These are phyloP conservation scores for Ustanciosporium gigantosporum DNA, from an alignment of 1,284 basidiomycete genomes.

Conservation along the genomic window DNA sequence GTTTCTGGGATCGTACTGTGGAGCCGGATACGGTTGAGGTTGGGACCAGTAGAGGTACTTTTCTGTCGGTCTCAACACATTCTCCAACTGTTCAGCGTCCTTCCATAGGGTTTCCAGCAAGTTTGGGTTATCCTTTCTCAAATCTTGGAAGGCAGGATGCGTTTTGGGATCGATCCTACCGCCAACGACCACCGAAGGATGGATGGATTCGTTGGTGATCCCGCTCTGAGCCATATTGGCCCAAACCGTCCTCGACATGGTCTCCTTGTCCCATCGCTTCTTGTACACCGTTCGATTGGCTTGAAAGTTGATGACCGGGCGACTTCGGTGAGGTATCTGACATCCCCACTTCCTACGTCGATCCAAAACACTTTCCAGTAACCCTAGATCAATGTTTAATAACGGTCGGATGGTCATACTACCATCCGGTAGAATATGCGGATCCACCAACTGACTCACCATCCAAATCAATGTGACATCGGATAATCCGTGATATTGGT, in stretches of 20 bases:
- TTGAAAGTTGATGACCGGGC: conserved; percentile 17
- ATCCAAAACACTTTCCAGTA: conserved; percentile 29
- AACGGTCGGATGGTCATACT: conserved; percentile 17
- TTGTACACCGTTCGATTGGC: conserved; percentile 7
- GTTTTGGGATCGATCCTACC: conserved; percentile 12
- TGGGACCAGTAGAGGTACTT: conserved; percentile 14
- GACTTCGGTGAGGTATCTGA: conserved; percentile 36
- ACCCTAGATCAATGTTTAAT: conserved; percentile 32
- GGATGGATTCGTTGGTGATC: conserved; percentile 28
- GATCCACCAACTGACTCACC: conserved; percentile 44
- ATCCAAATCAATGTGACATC: conserved; percentile 57
- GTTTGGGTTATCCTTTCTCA: conserved; percentile 6
- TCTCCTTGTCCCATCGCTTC: conserved; percentile 2
- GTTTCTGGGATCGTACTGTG: background rate
- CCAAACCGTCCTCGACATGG: conserved; percentile 28
- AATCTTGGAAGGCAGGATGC: conserved; percentile 14
- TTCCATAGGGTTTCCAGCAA: conserved; percentile 21
- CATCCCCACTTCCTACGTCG: conserved; percentile 29
- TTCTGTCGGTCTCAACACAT: conserved; percentile 17
- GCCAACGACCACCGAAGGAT: conserved; percentile 34
- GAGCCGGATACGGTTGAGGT: conserved; percentile 15
- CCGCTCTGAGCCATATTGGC: conserved; percentile 14
- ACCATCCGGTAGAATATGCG: conserved; percentile 17
- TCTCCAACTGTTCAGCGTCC: conserved; percentile 17
- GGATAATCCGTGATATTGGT: conserved; percentile 48